phyloP scores from a whole-genome alignment of 768 basidiomycete species.

The Coprinopsis sp. region DNA sequence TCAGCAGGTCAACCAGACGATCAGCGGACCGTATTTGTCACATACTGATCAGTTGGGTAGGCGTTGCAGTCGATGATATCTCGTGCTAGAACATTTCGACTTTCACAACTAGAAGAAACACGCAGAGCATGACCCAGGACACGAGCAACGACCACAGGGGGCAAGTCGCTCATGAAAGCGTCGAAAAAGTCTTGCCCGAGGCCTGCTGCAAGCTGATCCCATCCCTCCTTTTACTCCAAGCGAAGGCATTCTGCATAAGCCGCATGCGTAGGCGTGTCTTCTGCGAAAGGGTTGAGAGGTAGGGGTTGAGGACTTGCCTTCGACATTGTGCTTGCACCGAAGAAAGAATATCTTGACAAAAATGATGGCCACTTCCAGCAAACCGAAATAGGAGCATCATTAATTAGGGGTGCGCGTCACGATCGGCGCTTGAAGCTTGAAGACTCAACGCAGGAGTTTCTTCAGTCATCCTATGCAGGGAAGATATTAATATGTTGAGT shows the following conservation, averaged over 20 bases:
- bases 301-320: background rate
- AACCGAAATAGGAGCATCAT: too few species aligned
- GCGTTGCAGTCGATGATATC: slow-evolving; percentile 3
- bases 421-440: too few species aligned
- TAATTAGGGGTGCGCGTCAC: too few species aligned
- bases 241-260: background rate
- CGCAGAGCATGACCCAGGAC: slow-evolving; percentile 6
- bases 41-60: background rate
- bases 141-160: background rate
- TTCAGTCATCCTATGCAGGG: too few species aligned
- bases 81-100: background rate
- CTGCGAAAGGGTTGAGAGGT: background rate
- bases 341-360: too few species aligned
- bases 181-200: background rate
- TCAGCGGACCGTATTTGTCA: background rate
- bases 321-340: background rate
- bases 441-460: too few species aligned
- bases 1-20: too few species aligned
- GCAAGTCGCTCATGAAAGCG: background rate
- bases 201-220: background rate
- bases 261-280: background rate
- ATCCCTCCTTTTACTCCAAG: background rate
- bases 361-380: too few species aligned
- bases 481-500: too few species aligned
- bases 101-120: background rate